Conservation (phyloP, 345 rosid species). For the Citrus glauca region DNA sequence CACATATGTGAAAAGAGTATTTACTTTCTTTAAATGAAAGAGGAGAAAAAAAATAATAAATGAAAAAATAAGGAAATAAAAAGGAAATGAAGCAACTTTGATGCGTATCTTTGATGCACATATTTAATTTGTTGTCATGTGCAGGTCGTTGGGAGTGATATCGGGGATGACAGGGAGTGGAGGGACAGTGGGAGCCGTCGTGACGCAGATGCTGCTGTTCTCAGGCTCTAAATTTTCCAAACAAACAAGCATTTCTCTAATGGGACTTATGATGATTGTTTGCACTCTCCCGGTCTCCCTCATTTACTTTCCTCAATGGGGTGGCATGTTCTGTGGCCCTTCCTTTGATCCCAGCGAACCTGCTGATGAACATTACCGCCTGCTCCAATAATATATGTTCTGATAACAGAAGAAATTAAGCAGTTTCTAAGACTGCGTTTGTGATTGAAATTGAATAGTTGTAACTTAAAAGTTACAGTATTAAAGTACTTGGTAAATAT, state of each 20-base stretch:
- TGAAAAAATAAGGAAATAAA: too few relatives aligned
- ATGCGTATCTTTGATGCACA: not conserved
- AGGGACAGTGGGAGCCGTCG: constrained; percentile 75
- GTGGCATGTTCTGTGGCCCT: constrained; percentile 60
- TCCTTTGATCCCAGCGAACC: constrained; percentile 11
- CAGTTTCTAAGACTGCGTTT: too few relatives aligned
- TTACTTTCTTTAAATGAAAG: too few relatives aligned
- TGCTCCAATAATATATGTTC: constrained; percentile 23
- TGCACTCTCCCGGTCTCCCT: constrained; percentile 48
- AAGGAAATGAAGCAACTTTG: not conserved
- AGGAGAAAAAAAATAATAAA: too few relatives aligned
- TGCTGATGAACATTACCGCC: constrained; percentile 22
- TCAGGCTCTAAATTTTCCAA: constrained; percentile 48
- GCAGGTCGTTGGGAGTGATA: constrained; percentile 79
- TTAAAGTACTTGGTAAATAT: too few relatives aligned
- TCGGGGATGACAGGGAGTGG: constrained; percentile 88
- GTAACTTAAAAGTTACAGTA: fast-evolving
- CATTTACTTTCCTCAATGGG: constrained; percentile 57
- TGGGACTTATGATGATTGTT: constrained; percentile 68
- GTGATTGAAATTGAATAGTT: too few relatives aligned
- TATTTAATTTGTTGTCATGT: not conserved
- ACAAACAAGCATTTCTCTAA: constrained; percentile 73
- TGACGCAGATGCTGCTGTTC: constrained; percentile 58
- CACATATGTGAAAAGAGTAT: too few relatives aligned
- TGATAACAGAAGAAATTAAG: not conserved